These are phyloP conservation scores for Neurospora sp. DNA, from an alignment of 2,329 filamentous ascomycete species.

Conservation along the genomic window DNA sequence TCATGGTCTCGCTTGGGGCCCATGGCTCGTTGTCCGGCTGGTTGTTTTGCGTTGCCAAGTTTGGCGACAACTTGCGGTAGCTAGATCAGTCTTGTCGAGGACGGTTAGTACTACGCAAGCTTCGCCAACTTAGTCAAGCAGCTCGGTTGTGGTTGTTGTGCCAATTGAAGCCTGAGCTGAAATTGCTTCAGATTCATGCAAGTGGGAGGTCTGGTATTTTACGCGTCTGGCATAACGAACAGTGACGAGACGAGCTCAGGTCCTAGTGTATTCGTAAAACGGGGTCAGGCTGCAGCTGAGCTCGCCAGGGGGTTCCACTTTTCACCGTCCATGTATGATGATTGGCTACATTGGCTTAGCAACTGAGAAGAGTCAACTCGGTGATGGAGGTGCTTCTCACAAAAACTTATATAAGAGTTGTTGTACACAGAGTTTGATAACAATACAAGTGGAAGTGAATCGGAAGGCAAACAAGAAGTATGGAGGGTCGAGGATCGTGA, in stretches of 20 bases:
- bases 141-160: not conserved
- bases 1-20: slow-evolving; percentile 16
- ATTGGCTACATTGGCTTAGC: not conserved
- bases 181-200: not conserved
- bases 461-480: not conserved
- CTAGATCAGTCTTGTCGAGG: not conserved
- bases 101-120: not conserved
- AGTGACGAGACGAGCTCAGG: not conserved
- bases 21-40: slow-evolving; percentile 10
- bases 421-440: not conserved
- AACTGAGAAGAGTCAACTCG: not conserved
- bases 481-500: not conserved
- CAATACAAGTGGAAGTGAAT: not conserved
- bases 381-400: not conserved
- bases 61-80: not conserved
- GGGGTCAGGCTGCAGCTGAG: not conserved
- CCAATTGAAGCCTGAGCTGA: not conserved
- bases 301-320: not conserved
- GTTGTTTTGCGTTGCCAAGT: not conserved
- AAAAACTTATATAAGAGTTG: not conserved
- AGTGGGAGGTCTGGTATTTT: not conserved
- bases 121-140: not conserved
- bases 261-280: not conserved
- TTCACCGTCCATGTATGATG: not conserved
- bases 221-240: not conserved